Conservation (phyloP, 2,329 filamentous ascomycete species). For the Penicillium decumbens region DNA sequence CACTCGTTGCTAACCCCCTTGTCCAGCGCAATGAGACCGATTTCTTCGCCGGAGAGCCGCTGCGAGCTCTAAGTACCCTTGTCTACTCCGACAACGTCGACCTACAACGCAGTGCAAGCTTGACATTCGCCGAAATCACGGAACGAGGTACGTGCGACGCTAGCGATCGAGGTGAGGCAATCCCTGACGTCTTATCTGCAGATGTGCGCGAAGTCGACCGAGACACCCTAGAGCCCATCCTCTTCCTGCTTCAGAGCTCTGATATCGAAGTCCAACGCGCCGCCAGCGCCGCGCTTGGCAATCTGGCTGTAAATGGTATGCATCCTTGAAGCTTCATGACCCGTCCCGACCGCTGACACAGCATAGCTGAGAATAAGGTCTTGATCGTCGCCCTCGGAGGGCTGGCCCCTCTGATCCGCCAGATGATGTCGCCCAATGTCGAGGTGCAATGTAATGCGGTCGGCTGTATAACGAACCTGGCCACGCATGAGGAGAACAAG, state of each 20-base stretch:
- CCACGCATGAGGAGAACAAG: constrained; percentile 98
- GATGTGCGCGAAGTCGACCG: constrained; percentile 95
- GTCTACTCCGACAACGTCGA: constrained; percentile 99
- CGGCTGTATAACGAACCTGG: constrained; percentile 96
- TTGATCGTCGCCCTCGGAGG: constrained; percentile 90
- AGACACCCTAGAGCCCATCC: constrained; percentile 90
- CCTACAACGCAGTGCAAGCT: constrained; percentile 89
- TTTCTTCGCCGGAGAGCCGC: constrained; percentile 94
- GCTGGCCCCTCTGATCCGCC: constrained; percentile 83
- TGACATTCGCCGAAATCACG: constrained; percentile 98
- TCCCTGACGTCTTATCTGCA: constrained; percentile 39
- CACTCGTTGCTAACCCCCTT: constrained; percentile 17
- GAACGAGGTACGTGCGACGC: constrained; percentile 67
- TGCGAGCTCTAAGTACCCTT: constrained; percentile 87
- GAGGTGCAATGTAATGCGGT: constrained; percentile 99
- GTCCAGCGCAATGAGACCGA: constrained; percentile 86
- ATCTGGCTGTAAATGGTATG: constrained; percentile 90
- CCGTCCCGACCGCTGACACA: constrained; percentile 40
- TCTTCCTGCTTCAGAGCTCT: constrained; percentile 88
- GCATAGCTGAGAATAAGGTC: constrained; percentile 93
- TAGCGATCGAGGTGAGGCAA: constrained; percentile 4
- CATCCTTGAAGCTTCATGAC: constrained; percentile 7
- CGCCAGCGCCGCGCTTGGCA: constrained; percentile 90
- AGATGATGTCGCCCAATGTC: constrained; percentile 97
- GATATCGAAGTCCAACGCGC: constrained; percentile 97